Evolutionary conservation across 2,329 filamentous ascomycete genomes (phyloP), one percentile per base, ranked within the genome.

Genomic region (Nemania abortiva): DNA sequence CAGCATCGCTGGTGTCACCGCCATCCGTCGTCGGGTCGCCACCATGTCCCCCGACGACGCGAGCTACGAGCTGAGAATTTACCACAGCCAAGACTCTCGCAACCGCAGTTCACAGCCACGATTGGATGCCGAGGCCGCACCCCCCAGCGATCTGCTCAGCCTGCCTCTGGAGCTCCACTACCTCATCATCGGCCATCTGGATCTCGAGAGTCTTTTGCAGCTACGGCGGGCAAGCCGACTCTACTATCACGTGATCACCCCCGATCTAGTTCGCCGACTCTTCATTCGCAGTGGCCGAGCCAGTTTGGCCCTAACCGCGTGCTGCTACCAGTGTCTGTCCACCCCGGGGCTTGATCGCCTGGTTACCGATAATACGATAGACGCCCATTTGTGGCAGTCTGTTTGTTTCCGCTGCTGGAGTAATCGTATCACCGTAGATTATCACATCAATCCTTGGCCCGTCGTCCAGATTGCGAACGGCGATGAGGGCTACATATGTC

Each of bases 401-500:
- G 72, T 78, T n/a, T 78, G 76, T 63, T 78, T 77, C 31, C 74
- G 74, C 27, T 78, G 76, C 59, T 78, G 76, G 76, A 73, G 74
- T 20, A 69, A 66, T 47, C 72, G 72, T 15, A 66, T 77, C 50
- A 75, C 69, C 10, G 69, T 68, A 6, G 73, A 76, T 47, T 73
- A 76, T 53, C 70, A 73, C 55, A 72, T 75, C 62, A 78, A 78
- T 65, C 76, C 75, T 37, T 77, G 76, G 72, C 76, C 76, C 20
- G 65, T 76, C 22, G 70, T 78, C 4, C 61, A 74, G 56, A 72
- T 77, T 54, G 76, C 69, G 22, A 77, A 75, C 50, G 76, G 76
- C 59, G 71, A 73, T 7, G 71, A 74, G 18, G 76, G 76, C 55
- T 77, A 78, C 68, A 76, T 78, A 62, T 78, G 76, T 49, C 76